Conservation (phyloP, 352 stramenopile genomes). For the Thalassiosira hispida region DNA sequence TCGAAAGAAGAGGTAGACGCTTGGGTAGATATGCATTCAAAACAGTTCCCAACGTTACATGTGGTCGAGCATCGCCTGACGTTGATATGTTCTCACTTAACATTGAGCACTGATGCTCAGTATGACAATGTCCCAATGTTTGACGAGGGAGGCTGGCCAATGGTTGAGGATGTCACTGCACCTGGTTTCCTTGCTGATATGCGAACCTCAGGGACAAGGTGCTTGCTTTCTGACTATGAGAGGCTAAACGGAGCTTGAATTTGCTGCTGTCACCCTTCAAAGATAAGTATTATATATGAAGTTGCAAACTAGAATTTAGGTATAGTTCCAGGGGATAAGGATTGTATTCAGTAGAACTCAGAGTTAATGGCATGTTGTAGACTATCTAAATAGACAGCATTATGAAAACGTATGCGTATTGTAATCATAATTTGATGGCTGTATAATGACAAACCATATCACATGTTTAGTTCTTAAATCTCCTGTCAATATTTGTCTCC, state of each 20-base stretch:
- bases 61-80: slow-evolving; percentile 75
- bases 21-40: slow-evolving; percentile 72
- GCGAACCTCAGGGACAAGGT: slow-evolving; percentile 30
- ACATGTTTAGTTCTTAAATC: too few relatives aligned
- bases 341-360: too few relatives aligned
- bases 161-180: slow-evolving; percentile 42
- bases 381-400: too few relatives aligned
- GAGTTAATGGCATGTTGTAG: too few relatives aligned
- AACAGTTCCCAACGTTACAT: slow-evolving; percentile 74
- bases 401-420: too few relatives aligned
- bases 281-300: too few relatives aligned
- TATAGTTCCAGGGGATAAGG: too few relatives aligned
- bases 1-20: slow-evolving; percentile 59
- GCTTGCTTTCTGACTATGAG: slow-evolving; percentile 55
- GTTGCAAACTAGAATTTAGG: too few relatives aligned
- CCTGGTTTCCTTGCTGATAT: slow-evolving; percentile 49
- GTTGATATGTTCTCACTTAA: slow-evolving; percentile 74
- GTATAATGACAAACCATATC: too few relatives aligned
- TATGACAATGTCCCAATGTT: slow-evolving; percentile 85
- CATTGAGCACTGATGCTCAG: slow-evolving; percentile 49
- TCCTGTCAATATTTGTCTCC: too few relatives aligned
- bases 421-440: too few relatives aligned
- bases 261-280: not conserved
- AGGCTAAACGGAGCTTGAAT: not conserved
- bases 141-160: slow-evolving; percentile 82